Evolutionary conservation across 2,329 filamentous ascomycete genomes (phyloP).

Genomic region (Chaetothyriales sp.): DNA sequence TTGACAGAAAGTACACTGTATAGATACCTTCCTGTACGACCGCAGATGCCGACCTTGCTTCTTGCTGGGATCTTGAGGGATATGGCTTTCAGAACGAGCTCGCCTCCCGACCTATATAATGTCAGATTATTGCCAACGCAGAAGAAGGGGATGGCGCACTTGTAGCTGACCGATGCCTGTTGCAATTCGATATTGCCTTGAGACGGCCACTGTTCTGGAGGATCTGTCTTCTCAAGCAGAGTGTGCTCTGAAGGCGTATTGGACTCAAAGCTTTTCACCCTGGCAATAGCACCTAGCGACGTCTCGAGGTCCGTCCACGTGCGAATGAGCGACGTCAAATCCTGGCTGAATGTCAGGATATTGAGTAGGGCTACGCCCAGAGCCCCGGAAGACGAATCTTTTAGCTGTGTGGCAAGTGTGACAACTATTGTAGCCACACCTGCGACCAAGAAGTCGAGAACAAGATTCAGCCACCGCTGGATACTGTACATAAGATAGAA

Average conservation of each 20-base stretch:
- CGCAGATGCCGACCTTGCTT: conserved; percentile 25
- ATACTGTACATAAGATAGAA: conserved; percentile 45
- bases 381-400: conserved; percentile 34
- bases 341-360: conserved; percentile 40
- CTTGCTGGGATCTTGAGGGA: conserved; percentile 18
- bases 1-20: no score
- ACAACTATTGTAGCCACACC: conserved; percentile 37
- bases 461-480: conserved; percentile 44
- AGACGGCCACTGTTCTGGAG: conserved; percentile 16
- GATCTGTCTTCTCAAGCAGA: conserved; percentile 23
- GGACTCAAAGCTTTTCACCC: conserved; percentile 41
- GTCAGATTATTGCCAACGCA: no score
- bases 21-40: conserved; percentile 24
- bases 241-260: conserved; percentile 33
- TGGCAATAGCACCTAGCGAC: conserved; percentile 42
- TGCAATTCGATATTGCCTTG: conserved; percentile 16
- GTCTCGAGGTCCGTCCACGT: conserved; percentile 47
- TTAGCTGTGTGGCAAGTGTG: conserved; percentile 30
- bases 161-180: conserved; percentile 13
- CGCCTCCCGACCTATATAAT: no score
- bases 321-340: conserved; percentile 37
- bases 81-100: conserved; percentile 21
- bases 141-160: conserved; percentile 4
- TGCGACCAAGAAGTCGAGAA: conserved; percentile 38
- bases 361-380: conserved; percentile 42